A percentile compares a stretch with the other conserved stretches of the same genome.
Conservation (phyloP, 2,329 filamentous ascomycete genomes). For the Periconia sp. region DNA sequence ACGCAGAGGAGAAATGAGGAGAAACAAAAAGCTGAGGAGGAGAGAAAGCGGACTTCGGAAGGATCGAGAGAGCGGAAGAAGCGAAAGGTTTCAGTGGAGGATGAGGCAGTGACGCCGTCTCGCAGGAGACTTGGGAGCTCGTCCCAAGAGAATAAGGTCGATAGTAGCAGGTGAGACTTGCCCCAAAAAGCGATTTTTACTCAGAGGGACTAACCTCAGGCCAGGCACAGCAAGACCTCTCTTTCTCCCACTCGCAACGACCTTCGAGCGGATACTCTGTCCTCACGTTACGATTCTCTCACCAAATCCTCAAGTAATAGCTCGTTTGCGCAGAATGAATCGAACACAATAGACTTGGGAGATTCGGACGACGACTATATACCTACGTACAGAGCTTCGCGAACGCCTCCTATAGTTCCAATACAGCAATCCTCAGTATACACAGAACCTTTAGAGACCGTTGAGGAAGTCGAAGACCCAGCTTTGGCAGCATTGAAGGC, state of each 20-base stretch:
- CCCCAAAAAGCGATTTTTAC: too few relatives aligned
- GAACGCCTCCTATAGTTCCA: conserved; percentile 9
- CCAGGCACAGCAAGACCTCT: conserved; percentile 32
- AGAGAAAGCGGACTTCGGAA: conserved; percentile 28
- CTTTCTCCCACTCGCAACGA: conserved; percentile 24
- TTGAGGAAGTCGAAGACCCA: conserved; percentile 40
- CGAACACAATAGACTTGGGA: conserved; percentile 32
- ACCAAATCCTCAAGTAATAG: conserved; percentile 21
- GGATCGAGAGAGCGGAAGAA: conserved; percentile 34
- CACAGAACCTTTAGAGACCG: conserved; percentile 22
- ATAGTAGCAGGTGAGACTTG: too few relatives aligned
- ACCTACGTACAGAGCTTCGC: conserved; percentile 13
- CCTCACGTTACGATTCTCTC: conserved; percentile 37
- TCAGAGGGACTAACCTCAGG: conserved; percentile 11
- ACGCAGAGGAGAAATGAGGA: conserved; percentile 37
- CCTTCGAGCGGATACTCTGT: conserved; percentile 26
- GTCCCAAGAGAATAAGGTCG: too few relatives aligned
- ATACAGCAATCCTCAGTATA: conserved; percentile 10
- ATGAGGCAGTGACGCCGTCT: conserved; percentile 14
- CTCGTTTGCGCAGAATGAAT: conserved; percentile 10
- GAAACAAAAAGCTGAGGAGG: conserved; percentile 28
- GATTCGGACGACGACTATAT: conserved; percentile 29
- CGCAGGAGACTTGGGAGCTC: conserved; percentile 17
- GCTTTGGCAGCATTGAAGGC: conserved; percentile 34
- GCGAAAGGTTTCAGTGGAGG: conserved; percentile 29